These are phyloP conservation scores for Hymenoscyphus occultus DNA, from an alignment of 2,329 filamentous ascomycete genomes.

Conservation along the genomic window DNA sequence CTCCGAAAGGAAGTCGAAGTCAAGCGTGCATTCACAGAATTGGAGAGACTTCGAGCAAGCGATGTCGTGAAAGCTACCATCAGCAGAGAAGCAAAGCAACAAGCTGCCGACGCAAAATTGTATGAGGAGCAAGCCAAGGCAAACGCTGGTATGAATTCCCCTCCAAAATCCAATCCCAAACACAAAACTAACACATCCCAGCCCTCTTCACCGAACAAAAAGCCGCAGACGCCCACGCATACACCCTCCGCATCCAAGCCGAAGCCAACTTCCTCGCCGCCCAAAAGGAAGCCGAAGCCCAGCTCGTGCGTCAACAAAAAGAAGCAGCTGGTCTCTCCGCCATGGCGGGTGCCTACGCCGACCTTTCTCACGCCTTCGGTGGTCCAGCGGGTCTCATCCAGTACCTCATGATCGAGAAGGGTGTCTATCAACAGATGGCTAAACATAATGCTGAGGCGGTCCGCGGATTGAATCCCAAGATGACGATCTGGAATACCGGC, in stretches of 20 bases:
- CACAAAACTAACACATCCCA: too few species aligned
- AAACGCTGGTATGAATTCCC: constrained; percentile 22
- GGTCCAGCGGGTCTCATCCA: constrained; percentile 76
- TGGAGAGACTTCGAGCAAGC: constrained; percentile 73
- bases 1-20: constrained; percentile 74
- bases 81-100: constrained; percentile 62
- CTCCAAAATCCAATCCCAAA: too few species aligned
- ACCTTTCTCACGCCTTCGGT: constrained; percentile 69
- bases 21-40: constrained; percentile 74
- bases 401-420: constrained; percentile 84
- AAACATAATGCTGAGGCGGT: constrained; percentile 75
- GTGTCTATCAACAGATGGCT: constrained; percentile 73
- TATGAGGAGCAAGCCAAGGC: constrained; percentile 57
- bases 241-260: constrained; percentile 43
- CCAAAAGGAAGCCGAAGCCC: constrained; percentile 54
- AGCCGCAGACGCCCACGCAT: constrained; percentile 50
- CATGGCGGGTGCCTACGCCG: constrained; percentile 77
- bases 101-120: constrained; percentile 62
- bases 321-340: constrained; percentile 75
- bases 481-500: constrained; percentile 86
- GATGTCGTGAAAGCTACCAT: constrained; percentile 78
- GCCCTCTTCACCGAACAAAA: constrained; percentile 46
- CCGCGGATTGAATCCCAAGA: constrained; percentile 79
- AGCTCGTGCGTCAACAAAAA: constrained; percentile 59
- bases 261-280: constrained; percentile 41